Evolutionary conservation across 2,329 filamentous ascomycete genomes (phyloP).

Genomic region (Helicocarpus griseus): DNA sequence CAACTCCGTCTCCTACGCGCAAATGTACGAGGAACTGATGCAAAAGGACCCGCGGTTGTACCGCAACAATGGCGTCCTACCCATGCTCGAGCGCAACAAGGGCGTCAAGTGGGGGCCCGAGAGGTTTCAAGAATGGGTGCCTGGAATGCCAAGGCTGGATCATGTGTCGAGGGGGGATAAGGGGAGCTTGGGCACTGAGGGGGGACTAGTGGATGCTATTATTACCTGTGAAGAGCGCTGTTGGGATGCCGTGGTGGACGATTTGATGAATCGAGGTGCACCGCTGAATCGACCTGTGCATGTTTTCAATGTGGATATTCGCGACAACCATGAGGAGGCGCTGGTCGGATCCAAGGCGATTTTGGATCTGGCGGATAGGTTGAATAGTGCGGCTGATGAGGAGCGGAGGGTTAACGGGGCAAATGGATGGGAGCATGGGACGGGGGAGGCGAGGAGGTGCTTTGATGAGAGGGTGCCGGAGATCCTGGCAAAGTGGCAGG

Average conservation of each 20-base stretch:
- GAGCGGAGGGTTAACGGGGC: slow-evolving; percentile 61
- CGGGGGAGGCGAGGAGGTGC: slow-evolving; percentile 55
- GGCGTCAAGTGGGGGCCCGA: slow-evolving; percentile 92
- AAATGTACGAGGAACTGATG: slow-evolving; percentile 86
- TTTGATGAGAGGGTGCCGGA: slow-evolving; percentile 94
- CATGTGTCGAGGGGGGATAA: slow-evolving; percentile 59
- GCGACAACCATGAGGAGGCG: slow-evolving; percentile 96
- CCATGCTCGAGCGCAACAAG: slow-evolving; percentile 90
- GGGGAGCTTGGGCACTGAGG: slow-evolving; percentile 72
- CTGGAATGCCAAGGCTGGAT: slow-evolving; percentile 73
- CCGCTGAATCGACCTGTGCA: slow-evolving; percentile 89
- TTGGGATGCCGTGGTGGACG: slow-evolving; percentile 95
- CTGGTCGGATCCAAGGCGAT: slow-evolving; percentile 84
- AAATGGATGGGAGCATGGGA: slow-evolving; percentile 59
- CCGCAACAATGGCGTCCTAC: slow-evolving; percentile 81
- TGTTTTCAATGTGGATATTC: slow-evolving; percentile 97
- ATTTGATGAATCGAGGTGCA: slow-evolving; percentile 74
- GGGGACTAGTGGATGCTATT: slow-evolving; percentile 83
- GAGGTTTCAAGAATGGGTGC: slow-evolving; percentile 94
- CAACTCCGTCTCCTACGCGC: slow-evolving; percentile 91
- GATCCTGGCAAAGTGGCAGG: slow-evolving; percentile 86
- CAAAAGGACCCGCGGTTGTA: slow-evolving; percentile 81
- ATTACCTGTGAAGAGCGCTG: slow-evolving; percentile 97
- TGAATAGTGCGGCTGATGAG: slow-evolving; percentile 71
- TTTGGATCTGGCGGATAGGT: slow-evolving; percentile 72